Evolutionary conservation across 2,329 filamentous ascomycete genomes (phyloP).

Genomic region (Penicillium sp.): DNA sequence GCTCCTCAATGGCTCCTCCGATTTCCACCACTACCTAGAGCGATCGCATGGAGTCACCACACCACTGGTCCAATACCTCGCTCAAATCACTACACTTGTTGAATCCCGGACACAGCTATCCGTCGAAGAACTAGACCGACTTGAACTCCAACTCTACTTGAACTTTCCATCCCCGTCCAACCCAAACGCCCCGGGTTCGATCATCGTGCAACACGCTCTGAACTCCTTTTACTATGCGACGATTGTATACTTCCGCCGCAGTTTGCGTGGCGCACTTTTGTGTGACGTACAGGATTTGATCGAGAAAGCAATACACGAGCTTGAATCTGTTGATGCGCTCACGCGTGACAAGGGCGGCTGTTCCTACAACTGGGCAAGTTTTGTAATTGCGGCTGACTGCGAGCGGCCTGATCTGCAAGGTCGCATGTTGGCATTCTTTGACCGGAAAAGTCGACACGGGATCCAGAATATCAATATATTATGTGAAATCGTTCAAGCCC

Average conservation of each 20-base stretch:
- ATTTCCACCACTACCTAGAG: slow-evolving; percentile 27
- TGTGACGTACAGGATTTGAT: slow-evolving; percentile 32
- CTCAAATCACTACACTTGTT: slow-evolving; percentile 26
- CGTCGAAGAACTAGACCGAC: slow-evolving; percentile 26
- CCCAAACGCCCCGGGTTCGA: slow-evolving; percentile 17
- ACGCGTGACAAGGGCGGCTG: slow-evolving; percentile 31
- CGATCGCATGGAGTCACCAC: slow-evolving; percentile 30
- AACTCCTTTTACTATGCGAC: slow-evolving; percentile 40
- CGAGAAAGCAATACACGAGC: slow-evolving; percentile 30
- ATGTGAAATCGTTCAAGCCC: slow-evolving; percentile 30
- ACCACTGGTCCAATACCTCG: slow-evolving; percentile 27
- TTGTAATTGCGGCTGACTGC: slow-evolving; percentile 39
- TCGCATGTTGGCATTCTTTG: slow-evolving; percentile 34
- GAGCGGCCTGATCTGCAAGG: slow-evolving; percentile 24
- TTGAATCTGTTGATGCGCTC: slow-evolving; percentile 33
- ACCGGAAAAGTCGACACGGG: slow-evolving; percentile 34
- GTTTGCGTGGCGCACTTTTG: slow-evolving; percentile 25
- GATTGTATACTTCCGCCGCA: slow-evolving; percentile 38
- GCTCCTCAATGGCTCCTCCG: slow-evolving; percentile 20
- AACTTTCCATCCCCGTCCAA: slow-evolving; percentile 26
- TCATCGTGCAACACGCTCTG: slow-evolving; percentile 26
- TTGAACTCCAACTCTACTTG: slow-evolving; percentile 33
- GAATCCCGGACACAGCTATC: slow-evolving; percentile 19
- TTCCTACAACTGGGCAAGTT: slow-evolving; percentile 39
- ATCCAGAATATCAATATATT: slow-evolving; percentile 36